Base-by-base conservation (phyloP, 148 eudicot genomes). In the Rhododendron vialii region DNA sequence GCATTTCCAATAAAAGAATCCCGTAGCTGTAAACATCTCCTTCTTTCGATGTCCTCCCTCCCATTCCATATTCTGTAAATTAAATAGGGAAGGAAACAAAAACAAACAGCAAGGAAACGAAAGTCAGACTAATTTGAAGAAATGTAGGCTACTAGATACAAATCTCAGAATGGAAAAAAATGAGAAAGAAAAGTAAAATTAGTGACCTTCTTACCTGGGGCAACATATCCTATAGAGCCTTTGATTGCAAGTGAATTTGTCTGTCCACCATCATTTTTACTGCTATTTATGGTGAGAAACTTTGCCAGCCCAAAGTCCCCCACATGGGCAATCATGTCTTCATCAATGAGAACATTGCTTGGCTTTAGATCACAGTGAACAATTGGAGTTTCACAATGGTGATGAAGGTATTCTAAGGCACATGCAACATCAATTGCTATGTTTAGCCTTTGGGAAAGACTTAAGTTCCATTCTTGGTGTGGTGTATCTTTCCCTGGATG, bases 251-350 rank as follows among this genome's bases (percentile, higher is more conserved):
- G 50, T 47, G 50, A 47, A 47, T 47, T 47, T 47, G 50, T 47
- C 2, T 47, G 50, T 9, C 50, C 50, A 47, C 50, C 50, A 47
- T 47, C 11, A 47, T 9, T 47, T 7, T 47, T 47, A 47, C 11
- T 47, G 50, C 50, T 8, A 47, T 8, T 47, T 7, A 47, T 9
- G 50, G 10, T 8, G 11, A 47, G 48, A 11, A 47, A 47, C 48
- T 47, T 47, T 7, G 48, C 48, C 48, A 47, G 48, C 9, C 48
- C 48, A 47, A 47, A 47, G 0, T 11, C 13, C 10, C 48, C 48
- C 17, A 83, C 85, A 38, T 67, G 85, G 85, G 18, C 78, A 78
- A 65, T n/a, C 78, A 69, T 83, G 71, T 5, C 85, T 78, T n/a
- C 48, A 9, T 47, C 11, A 1, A 47, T 7, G 48, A 47, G 48